A percentile compares a stretch with the other conserved stretches of the same genome.
Evolutionary conservation across 2,329 filamentous ascomycete genomes (phyloP).

Genomic region (Nemania sp.): DNA sequence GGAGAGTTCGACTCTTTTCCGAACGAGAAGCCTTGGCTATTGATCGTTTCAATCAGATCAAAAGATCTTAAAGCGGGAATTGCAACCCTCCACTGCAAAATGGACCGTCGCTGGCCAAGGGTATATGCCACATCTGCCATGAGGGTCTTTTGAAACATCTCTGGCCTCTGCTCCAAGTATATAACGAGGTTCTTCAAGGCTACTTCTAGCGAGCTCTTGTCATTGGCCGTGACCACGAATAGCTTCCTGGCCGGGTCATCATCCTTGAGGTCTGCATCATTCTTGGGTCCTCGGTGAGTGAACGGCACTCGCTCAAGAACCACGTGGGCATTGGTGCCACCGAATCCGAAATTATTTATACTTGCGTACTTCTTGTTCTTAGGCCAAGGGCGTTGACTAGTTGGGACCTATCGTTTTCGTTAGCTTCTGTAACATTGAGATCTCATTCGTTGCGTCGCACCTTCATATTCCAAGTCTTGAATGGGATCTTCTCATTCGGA

Average conservation of each 20-base stretch:
- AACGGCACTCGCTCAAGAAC: constrained; percentile 44
- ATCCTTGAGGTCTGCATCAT: constrained; percentile 42
- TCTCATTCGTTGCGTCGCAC: constrained; percentile 18
- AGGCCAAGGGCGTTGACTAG: constrained; percentile 51
- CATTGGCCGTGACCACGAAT: constrained; percentile 51
- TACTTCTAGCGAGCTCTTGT: constrained; percentile 44
- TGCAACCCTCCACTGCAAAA: constrained; percentile 50
- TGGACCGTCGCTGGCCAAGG: constrained; percentile 50
- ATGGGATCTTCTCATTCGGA: constrained; percentile 54
- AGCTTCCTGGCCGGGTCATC: constrained; percentile 42
- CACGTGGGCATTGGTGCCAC: constrained; percentile 40
- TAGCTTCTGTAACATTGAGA: neutral
- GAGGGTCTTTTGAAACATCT: constrained; percentile 50
- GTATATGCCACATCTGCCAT: constrained; percentile 55
- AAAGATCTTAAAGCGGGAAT: constrained; percentile 50
- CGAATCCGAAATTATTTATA: constrained; percentile 42
- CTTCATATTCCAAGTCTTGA: constrained; percentile 55
- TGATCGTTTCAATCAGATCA: constrained; percentile 51
- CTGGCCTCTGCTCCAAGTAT: constrained; percentile 48
- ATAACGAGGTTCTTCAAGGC: constrained; percentile 47
- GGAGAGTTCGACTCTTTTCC: constrained; percentile 46
- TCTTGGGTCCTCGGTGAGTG: constrained; percentile 37
- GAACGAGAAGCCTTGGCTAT: constrained; percentile 42
- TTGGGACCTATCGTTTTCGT: constrained; percentile 44
- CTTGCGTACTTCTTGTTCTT: constrained; percentile 55